Evolutionary conservation across 164 flowering plant genomes (phyloP).

Genomic region (Piper betle): DNA sequence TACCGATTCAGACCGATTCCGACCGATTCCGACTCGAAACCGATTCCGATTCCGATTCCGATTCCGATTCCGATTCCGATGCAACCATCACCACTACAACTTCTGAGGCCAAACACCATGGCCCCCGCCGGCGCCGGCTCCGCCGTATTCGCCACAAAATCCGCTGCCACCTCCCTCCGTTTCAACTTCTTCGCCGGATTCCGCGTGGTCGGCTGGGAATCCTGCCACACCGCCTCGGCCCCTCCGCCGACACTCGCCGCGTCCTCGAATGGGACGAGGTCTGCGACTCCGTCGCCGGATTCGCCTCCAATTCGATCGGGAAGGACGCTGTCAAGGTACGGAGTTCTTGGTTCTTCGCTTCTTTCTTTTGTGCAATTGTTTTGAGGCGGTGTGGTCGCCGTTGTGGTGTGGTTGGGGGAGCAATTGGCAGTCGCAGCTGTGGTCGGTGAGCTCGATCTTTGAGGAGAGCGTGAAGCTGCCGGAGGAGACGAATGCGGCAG

Average conservation of each 20-base stretch:
- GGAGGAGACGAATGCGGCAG: slow-evolving; percentile 71
- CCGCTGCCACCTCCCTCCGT: not conserved
- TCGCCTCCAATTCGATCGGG: slow-evolving; percentile 68
- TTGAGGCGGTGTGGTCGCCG: not conserved
- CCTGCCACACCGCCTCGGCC: slow-evolving; percentile 25
- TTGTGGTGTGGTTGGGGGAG: not conserved
- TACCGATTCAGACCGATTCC: no score
- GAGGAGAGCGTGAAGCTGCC: slow-evolving; percentile 59
- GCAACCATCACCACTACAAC: no score
- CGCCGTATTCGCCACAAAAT: not conserved
- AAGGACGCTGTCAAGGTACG: slow-evolving; percentile 50
- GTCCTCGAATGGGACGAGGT: slow-evolving; percentile 82
- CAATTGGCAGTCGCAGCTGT: slow-evolving; percentile 36
- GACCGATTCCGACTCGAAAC: no score
- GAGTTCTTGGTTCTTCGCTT: not conserved
- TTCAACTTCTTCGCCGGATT: not conserved
- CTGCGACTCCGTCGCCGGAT: slow-evolving; percentile 70
- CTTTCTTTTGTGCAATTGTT: not conserved
- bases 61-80: no score
- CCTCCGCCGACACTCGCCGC: slow-evolving; percentile 50
- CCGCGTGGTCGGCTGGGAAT: not conserved
- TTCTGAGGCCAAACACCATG: not conserved
- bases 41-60: no score
- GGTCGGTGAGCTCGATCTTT: slow-evolving; percentile 46
- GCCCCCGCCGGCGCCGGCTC: not conserved